Base-by-base conservation (phyloP, 2,329 filamentous ascomycete genomes). In the Diaporthe caulivora region DNA sequence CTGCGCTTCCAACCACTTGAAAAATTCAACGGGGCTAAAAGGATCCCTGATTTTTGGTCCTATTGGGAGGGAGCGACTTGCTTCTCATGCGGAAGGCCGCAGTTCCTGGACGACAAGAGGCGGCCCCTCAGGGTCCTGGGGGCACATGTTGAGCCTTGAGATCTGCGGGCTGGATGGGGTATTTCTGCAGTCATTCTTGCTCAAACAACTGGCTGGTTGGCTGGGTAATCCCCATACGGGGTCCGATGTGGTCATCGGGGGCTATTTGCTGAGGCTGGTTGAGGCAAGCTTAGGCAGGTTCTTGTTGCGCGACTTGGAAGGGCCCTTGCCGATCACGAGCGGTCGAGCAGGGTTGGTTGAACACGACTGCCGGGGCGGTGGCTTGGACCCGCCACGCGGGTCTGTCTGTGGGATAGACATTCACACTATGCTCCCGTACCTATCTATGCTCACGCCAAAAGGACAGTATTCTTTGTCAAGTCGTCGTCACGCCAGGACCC, bases 321-420 rank as follows among this genome's bases (percentile, higher is more conserved):
- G 53, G 21, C n/a, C 60, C 34, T 37, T 37, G 73, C 47, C 57
- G 70, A 70, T 74, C 70, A 62, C 40, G 51, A 53, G 62, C 58
- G 58, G 68, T 65, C 51, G 51, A 58, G 37, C 57, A 54, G 55
- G 68, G 54, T 58, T 53, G 29, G 37, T 40, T 40, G 37, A 40
- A 40, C 37, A 57, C 40, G 68, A 51, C 40, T 40, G 37, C 72
- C 26, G 64, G 54, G 55, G 62, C 55, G 53, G 72, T 72, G 62
- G 73, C 70, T 70, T 51, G 42, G 49, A 51, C 34, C 60, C 67
- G 73, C 73, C 73, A 70, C 71, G 71, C 73, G 73, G 67, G 71
- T 71, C 54, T 68, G 54, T 55, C n/a, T 65, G 37, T 15, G 21
- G 26, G 5, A 15, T 7, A 3, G 7, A 10, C 0, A 17, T 49